Evolutionary conservation across 768 basidiomycete species (phyloP).

Genomic region (Pleurotus djamor): DNA sequence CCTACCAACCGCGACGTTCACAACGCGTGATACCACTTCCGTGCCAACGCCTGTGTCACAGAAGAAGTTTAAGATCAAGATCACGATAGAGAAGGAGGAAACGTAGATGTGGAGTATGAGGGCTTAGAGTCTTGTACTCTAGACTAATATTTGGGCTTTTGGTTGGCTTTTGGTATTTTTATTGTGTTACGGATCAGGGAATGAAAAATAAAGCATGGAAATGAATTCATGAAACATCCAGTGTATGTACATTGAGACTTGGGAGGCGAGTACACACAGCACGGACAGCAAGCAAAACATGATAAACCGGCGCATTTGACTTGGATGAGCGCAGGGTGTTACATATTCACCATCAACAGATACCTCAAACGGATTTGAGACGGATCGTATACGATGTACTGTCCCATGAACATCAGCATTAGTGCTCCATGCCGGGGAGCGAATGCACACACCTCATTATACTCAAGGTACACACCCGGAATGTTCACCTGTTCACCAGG

Average conservation of each 20-base stretch:
- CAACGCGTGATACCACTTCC: not conserved
- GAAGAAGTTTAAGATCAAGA: slow-evolving; percentile 2
- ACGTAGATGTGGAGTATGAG: not conserved
- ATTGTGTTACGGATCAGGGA: not conserved
- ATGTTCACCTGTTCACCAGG: slow-evolving; percentile 27
- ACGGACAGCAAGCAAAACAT: not conserved
- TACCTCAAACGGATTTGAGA: slow-evolving; percentile 59
- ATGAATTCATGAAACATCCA: not conserved
- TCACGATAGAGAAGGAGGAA: slow-evolving; percentile 4
- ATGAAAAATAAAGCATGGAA: not conserved
- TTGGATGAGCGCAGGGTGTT: not conserved
- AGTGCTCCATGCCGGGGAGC: not conserved
- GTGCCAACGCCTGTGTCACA: not conserved
- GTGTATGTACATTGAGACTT: not conserved
- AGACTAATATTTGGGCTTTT: too few relatives aligned
- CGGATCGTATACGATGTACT: slow-evolving; percentile 64
- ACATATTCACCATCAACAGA: slow-evolving; percentile 55
- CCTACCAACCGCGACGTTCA: not conserved
- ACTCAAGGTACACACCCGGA: slow-evolving; percentile 34
- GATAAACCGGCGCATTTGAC: not conserved
- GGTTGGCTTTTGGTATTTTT: too few relatives aligned
- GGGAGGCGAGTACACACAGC: not conserved
- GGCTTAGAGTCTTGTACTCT: not conserved
- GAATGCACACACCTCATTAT: slow-evolving; percentile 48
- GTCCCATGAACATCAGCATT: not conserved